Conservation (phyloP, 1,284 basidiomycete species). For the Tilletia indica region DNA sequence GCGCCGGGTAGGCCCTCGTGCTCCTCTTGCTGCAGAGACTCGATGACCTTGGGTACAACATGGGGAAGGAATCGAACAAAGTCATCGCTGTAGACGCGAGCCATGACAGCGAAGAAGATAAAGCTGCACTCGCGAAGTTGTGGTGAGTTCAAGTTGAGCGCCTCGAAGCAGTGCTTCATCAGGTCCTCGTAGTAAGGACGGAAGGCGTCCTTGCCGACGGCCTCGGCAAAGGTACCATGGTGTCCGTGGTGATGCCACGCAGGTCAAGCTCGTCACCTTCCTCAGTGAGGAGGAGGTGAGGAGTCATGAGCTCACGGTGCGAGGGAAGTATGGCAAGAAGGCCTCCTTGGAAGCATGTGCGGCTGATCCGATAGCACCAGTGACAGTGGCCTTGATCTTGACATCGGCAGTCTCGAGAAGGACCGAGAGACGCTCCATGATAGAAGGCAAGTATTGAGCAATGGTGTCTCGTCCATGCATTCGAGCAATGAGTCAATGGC, state of each 20-base stretch:
- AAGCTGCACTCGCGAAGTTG: conserved; percentile 93
- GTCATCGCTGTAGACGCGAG: conserved; percentile 89
- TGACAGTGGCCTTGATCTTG: conserved; percentile 89
- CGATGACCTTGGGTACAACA: conserved; percentile 82
- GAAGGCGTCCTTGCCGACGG: conserved; percentile 91
- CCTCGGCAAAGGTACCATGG: conserved; percentile 94
- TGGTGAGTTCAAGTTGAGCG: conserved; percentile 78
- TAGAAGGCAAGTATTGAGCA: conserved; percentile 83
- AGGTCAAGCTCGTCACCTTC: conserved; percentile 82
- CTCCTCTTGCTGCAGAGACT: conserved; percentile 75
- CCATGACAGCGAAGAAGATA: conserved; percentile 98
- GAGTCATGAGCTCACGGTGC: conserved; percentile 85
- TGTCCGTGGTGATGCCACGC: conserved; percentile 96
- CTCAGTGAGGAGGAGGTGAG: conserved; percentile 74
- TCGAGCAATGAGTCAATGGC: conserved; percentile 96
- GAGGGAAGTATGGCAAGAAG: conserved; percentile 92
- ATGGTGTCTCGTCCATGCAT: conserved; percentile 81
- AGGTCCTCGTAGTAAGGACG: conserved; percentile 90
- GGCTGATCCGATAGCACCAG: conserved; percentile 95
- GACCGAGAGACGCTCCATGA: conserved; percentile 90
- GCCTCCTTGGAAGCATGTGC: conserved; percentile 93
- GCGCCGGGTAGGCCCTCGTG: conserved; percentile 57
- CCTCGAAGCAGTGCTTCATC: conserved; percentile 93
- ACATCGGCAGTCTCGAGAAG: conserved; percentile 83
- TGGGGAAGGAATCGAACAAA: conserved; percentile 82